Evolutionary conservation across 345 rosid genomes (phyloP).

Genomic region (Bruguiera sexangula): DNA sequence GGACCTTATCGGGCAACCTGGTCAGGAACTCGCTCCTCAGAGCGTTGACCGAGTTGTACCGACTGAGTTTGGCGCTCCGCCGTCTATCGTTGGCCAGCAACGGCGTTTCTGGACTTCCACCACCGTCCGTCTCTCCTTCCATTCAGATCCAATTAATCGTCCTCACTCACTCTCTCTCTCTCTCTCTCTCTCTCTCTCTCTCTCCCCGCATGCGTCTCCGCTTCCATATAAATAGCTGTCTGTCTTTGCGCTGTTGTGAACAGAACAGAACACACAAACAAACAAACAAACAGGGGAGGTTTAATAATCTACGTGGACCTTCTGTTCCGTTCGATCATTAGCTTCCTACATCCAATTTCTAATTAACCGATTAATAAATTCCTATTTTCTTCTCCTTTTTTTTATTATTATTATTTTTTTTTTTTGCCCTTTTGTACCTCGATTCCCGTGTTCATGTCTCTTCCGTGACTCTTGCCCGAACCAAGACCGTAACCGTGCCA

Average conservation of each 20-base stretch:
- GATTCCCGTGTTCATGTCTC: no score
- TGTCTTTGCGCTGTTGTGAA: background rate
- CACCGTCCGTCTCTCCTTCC: slow-evolving; percentile 17
- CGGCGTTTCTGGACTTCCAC: slow-evolving; percentile 22
- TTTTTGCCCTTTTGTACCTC: no score
- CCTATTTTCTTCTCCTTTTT: no score
- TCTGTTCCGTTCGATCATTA: no score
- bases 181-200: background rate
- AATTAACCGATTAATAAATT: no score
- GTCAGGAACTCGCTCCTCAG: slow-evolving; percentile 51
- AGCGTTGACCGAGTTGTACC: slow-evolving; percentile 36
- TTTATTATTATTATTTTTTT: no score
- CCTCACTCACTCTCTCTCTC: background rate
- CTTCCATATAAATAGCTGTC: background rate
- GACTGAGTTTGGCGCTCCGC: slow-evolving; percentile 21
- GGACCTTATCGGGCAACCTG: slow-evolving; percentile 61
- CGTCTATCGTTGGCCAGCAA: slow-evolving; percentile 17
- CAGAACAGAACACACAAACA: background rate
- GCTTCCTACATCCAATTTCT: no score
- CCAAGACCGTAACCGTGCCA: no score
- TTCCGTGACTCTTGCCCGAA: no score
- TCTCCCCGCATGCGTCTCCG: background rate
- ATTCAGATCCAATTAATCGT: slow-evolving; percentile 1
- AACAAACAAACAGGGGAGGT: background rate
- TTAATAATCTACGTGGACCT: background rate